phyloP scores from a whole-genome alignment of 148 eudicot genomes.

The Euryodendron excelsum region DNA sequence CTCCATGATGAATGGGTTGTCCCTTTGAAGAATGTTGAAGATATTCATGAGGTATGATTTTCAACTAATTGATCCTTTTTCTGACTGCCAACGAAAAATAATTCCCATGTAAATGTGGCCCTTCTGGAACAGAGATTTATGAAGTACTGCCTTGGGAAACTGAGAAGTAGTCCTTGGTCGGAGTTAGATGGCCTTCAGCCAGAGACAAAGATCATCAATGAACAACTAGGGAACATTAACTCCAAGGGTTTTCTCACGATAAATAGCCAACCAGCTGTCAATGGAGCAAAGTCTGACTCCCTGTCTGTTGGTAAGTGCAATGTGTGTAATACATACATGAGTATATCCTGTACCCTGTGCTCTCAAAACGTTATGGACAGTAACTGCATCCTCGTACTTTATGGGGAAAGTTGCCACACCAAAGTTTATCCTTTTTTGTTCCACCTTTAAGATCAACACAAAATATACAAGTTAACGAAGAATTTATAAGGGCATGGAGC shows the following conservation, averaged over 20 bases:
- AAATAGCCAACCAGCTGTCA: conserved; percentile 96
- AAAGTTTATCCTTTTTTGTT: too few relatives aligned
- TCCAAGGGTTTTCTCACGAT: conserved; percentile 84
- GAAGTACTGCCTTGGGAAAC: conserved; percentile 76
- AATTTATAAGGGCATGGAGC: too few relatives aligned
- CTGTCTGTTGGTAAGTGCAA: conserved; percentile 67
- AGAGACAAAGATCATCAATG: conserved; percentile 83
- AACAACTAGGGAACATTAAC: conserved; percentile 63
- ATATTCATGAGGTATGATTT: conserved; percentile 62
- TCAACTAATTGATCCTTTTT: background rate
- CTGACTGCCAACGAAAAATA: background rate
- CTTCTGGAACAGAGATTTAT: conserved; percentile 55
- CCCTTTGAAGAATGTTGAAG: conserved; percentile 67
- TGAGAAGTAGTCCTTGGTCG: conserved; percentile 92
- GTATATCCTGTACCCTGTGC: background rate
- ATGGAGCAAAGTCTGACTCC: conserved; percentile 82
- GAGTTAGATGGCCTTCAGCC: conserved; percentile 97
- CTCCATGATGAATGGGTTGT: conserved; percentile 88
- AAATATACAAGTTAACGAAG: background rate
- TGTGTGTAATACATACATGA: background rate
- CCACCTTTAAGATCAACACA: background rate
- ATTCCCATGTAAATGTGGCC: conserved; percentile 7
- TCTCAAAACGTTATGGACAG: background rate
- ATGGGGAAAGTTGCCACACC: too few relatives aligned
- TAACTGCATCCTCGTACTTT: background rate